These are phyloP conservation scores for Senna siamea DNA, from an alignment of 306 rosid genomes.

Conservation along the genomic window DNA sequence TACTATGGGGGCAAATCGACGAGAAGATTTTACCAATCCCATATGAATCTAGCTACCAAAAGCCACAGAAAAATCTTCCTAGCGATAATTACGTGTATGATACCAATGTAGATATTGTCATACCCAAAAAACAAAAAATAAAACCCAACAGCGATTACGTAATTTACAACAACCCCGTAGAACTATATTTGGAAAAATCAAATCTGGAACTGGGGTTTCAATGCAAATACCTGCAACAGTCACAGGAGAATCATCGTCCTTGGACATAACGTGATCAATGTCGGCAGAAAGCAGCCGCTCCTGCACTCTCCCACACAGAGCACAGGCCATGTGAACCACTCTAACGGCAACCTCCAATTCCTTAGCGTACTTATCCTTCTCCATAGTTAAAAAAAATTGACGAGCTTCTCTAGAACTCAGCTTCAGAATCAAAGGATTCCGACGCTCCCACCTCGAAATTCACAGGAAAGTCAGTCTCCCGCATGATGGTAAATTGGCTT, in stretches of 20 bases:
- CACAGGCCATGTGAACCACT: constrained; percentile 84
- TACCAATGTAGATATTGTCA: constrained; percentile 33
- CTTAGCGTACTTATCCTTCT: constrained; percentile 51
- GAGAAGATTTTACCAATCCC: constrained; percentile 8
- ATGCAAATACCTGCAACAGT: constrained; percentile 78
- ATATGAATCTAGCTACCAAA: constrained; percentile 18
- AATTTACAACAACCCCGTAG: constrained; percentile 23
- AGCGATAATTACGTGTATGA: not conserved
- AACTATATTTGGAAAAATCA: constrained; percentile 11
- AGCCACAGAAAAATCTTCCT: not conserved
- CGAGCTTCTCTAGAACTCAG: constrained; percentile 42
- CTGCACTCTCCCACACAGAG: constrained; percentile 80
- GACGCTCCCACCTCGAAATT: constrained; percentile 41
- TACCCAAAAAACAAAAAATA: constrained; percentile 6
- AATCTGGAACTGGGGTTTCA: not conserved
- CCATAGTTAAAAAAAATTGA: constrained; percentile 52
- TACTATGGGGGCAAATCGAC: not conserved
- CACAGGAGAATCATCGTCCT: constrained; percentile 94
- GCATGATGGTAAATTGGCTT: constrained; percentile 29
- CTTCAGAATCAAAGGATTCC: constrained; percentile 25
- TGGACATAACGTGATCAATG: constrained; percentile 58
- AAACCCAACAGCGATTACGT: constrained; percentile 4
- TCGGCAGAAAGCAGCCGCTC: constrained; percentile 52
- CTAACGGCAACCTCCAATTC: constrained; percentile 87
- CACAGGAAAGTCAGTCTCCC: constrained; percentile 12